These are phyloP conservation scores for Saturnispora zaruensis DNA, from an alignment of 805 yeast genomes.

Conservation along the genomic window DNA sequence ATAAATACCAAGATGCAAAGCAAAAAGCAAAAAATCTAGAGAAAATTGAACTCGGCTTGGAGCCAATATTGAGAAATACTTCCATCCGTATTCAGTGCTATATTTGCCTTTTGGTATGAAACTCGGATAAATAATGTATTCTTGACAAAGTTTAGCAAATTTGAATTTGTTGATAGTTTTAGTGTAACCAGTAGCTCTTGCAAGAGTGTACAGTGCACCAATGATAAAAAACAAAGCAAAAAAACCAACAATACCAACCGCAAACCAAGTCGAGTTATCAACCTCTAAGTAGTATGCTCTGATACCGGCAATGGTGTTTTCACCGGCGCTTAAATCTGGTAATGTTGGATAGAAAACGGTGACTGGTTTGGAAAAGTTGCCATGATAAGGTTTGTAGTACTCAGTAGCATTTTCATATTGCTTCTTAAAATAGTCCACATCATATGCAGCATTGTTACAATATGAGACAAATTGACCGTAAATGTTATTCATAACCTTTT, in stretches of 20 bases:
- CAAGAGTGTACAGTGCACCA: not conserved
- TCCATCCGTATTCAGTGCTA: constrained; percentile 11
- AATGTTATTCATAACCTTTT: not conserved
- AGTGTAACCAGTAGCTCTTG: not conserved
- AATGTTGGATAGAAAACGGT: not conserved
- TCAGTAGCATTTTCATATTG: not conserved
- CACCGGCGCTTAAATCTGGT: not conserved
- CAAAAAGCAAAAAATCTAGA: constrained; percentile 6
- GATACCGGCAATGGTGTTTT: not conserved
- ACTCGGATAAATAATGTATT: no score
- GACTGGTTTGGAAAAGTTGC: not conserved
- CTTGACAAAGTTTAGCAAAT: no score
- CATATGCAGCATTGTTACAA: not conserved
- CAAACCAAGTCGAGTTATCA: not conserved
- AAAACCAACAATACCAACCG: not conserved
- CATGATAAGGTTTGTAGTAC: not conserved
- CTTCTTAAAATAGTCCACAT: not conserved
- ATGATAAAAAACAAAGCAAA: not conserved
- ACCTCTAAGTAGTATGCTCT: not conserved
- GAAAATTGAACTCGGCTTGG: constrained; percentile 10
- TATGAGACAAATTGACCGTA: not conserved
- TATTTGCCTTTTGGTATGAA: not conserved
- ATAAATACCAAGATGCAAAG: constrained; percentile 11
- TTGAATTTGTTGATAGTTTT: not conserved
- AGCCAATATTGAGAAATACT: constrained; percentile 9